Conservation (phyloP, 768 basidiomycete genomes). For the Termitomyces sp. region DNA sequence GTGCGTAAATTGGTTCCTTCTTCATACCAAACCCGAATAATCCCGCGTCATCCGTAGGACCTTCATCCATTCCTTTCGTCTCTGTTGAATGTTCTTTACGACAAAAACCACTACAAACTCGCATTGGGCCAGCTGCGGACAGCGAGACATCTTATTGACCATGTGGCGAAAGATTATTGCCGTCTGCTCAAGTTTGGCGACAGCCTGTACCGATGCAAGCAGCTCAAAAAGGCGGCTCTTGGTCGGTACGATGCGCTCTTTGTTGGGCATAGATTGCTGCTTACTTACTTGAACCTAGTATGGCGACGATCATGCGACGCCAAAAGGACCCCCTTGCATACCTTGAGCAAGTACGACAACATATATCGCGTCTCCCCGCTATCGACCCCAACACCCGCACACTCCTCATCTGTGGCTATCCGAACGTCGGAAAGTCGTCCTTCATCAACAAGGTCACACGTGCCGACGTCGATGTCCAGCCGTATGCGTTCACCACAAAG, state of each 20-base stretch:
- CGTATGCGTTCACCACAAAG: conserved; percentile 99
- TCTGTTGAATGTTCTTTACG: conserved; percentile 96
- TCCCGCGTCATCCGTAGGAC: conserved; percentile 38
- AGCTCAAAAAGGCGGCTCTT: conserved; percentile 94
- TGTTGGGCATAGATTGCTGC: neutral
- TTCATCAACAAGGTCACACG: conserved; percentile 99
- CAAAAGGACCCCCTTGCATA: conserved; percentile 99
- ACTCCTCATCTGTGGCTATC: conserved; percentile 96
- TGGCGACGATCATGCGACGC: conserved; percentile 98
- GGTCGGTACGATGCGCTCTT: conserved; percentile 67
- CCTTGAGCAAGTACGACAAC: conserved; percentile 98
- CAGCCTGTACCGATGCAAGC: conserved; percentile 96
- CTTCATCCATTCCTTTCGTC: conserved; percentile 95
- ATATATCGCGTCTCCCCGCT: conserved; percentile 95
- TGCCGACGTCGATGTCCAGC: conserved; percentile 98
- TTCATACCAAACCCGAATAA: neutral
- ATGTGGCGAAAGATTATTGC: conserved; percentile 95
- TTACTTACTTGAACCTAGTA: conserved; percentile 37
- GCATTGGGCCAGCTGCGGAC: conserved; percentile 96
- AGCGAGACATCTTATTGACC: conserved; percentile 92
- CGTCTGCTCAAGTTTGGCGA: conserved; percentile 97
- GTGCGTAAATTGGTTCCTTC: conserved; percentile 40
- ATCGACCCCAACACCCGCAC: conserved; percentile 99
- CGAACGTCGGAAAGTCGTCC: conserved; percentile 98
- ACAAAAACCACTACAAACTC: conserved; percentile 99